Evolutionary conservation across 164 flowering plant genomes (phyloP), one percentile per base, ranked within the genome.

Genomic region (Paratinospora sagittata): DNA sequence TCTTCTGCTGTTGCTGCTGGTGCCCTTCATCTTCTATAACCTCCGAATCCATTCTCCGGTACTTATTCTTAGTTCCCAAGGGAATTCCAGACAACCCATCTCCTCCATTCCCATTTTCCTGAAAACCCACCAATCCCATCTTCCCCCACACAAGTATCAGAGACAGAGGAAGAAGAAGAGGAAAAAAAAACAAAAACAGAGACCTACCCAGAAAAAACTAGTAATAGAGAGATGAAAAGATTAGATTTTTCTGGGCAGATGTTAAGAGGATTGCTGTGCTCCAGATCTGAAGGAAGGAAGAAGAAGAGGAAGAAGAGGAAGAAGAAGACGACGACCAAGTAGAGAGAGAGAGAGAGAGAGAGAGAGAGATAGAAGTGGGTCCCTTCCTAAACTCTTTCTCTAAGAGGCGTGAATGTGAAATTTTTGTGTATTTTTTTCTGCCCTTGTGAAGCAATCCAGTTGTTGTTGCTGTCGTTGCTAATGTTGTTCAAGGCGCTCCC

Each of bases 21-120:
- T 36, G 10, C 19, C 66, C 81, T 12, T 72, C 78, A 6, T 70
- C 78, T 41, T 75, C 76, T 62, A 12, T 34, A 3, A 66, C 27
- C 65, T 77, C 68, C 24, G 39, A 33, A 69, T 75, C 77, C 79
- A 76, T 68, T 30, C 73, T 73, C 70, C 24, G 65, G 57, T 76
- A 76, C 66, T 73, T 79, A 2, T 68, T 71, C 33, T 78, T 70
- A n/a, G 49, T 8, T 7, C 71, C 71, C 76, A 73, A 77, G 13
- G 70, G 36, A 65, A 70, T 27, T 3, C 69, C 63, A 9, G 60
- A 16, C 21, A 76, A 9, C 41, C 34, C 68, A 65, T 67, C 47
- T 30, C 69, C 36, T 16, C 58, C 68, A 63, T 63, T 63, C 17
- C 69, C 77, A 33, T 71, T 78, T 63, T 68, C 72, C 47, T 63